Base-by-base conservation (phyloP, 2,329 filamentous ascomycete genomes). In the Emmonsia crescens region DNA sequence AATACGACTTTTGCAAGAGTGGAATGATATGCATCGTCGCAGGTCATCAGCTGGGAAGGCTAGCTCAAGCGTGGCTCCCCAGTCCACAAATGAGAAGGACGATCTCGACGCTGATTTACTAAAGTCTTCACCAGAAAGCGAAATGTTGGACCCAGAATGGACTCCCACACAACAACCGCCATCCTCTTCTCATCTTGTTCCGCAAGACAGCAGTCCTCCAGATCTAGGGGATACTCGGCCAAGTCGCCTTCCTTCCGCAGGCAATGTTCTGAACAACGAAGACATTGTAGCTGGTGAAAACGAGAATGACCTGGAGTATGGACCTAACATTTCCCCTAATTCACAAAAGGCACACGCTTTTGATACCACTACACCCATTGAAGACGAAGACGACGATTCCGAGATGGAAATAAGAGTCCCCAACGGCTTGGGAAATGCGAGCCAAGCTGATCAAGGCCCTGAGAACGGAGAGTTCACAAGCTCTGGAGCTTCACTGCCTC, bases 1-100 rank as follows among this genome's bases (percentile, higher is more conserved):
- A 1, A 67, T 72, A 57, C 51, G 52, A 19, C 68, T 77, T 24
- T 62, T 77, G 21, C 61, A 64, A n/a, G 61, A 70, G 62, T 77
- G 75, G 75, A 76, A 76, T 61, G 36, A 62, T 0, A 66, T 71
- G 55, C 70, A 67, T 19, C 48, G 38, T 40, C 57, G 52, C 8
- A 57, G 24, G 27, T 14, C 24, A 29, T 44, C 24, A n/a, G n/a
- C 10, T 1, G 56, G 24, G 16, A 21, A 46, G 0, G 5, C 9
- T 31, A 46, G 24, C n/a, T 9, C 19, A 12, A n/a, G n/a, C 16
- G 10, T 27, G 24, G n/a, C 16, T 21, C 27, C 27, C 24, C 40
- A 19, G 3, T 33, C 56, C n/a, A 14, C 29, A 44, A 40, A 46
- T 12, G 56, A 46, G 52, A 33, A 56, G 12, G 52, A 40, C 10